A percentile compares a stretch with the other conserved stretches of the same genome.
phyloP scores from a whole-genome alignment of 768 basidiomycete species.

The Rhizopogon vinicolor region DNA sequence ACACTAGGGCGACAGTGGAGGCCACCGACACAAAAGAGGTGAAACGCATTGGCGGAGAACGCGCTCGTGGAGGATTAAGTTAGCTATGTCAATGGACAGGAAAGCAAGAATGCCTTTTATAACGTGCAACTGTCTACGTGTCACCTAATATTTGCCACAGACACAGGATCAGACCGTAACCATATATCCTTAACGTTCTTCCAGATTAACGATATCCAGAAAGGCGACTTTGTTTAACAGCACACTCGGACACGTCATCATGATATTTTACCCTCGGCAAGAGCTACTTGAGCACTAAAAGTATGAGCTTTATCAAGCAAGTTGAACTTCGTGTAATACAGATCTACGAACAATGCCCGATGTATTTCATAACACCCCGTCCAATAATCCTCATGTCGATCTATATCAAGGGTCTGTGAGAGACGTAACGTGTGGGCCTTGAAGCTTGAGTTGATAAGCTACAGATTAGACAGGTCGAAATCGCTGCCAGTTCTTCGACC shows the following conservation, averaged over 20 bases:
- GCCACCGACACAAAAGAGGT: conserved; percentile 42
- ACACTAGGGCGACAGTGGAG: conserved; percentile 49
- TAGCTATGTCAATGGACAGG: conserved; percentile 16
- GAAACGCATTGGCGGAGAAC: conserved; percentile 56
- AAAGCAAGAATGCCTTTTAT: conserved; percentile 16
- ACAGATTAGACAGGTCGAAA: conserved; percentile 50
- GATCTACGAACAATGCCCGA: not conserved
- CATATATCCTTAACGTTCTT: no score
- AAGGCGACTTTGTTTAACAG: no score
- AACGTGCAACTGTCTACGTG: conserved; percentile 24
- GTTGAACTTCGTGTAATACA: no score
- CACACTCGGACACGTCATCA: no score
- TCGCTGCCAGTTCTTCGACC: conserved; percentile 67
- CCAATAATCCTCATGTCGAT: not conserved
- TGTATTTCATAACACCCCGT: not conserved
- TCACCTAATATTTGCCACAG: conserved; percentile 6
- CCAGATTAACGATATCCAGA: no score
- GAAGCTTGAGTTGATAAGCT: not conserved
- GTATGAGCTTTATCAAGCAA: no score
- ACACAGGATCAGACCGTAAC: no score
- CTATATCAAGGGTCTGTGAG: not conserved
- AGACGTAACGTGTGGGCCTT: not conserved
- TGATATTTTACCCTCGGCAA: no score
- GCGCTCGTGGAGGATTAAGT: not conserved
- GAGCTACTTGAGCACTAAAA: no score